Base-by-base conservation (phyloP, 257 asterid genomes). In the Lantana camara region DNA sequence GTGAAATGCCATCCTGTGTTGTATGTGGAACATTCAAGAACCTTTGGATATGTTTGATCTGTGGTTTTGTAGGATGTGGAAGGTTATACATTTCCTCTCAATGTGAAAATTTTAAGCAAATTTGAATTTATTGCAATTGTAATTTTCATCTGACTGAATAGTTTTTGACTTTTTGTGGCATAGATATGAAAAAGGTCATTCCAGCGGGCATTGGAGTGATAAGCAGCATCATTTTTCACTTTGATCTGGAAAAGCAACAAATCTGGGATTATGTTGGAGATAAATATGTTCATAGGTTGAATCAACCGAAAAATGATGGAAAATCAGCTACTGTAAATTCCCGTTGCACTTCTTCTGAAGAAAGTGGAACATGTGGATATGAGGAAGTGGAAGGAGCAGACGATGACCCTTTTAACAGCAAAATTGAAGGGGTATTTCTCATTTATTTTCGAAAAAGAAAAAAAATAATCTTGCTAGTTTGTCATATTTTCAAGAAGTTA, bases 201-300 rank as follows among this genome's bases (percentile, higher is more conserved):
- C 97, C 56, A 88, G 90, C 72, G 87, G 73, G 40, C 99, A 94
- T 60, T 85, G 95, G 96, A 88, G 81, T 48, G 95, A 88, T 70
- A 91, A 80, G 67, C 68, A 80, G 16, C 99, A 94, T 76, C 84
- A 78, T 45, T 94, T 81, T 77, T 94, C 99, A 16, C 86, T 94
- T n/a, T 37, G 95, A 88, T 66, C 70, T 94, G 69, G 96, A 90
- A 82, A 79, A 81, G 32, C 99, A 86, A 63, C 97, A 88, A 75
- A 90, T 94, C 73, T 94, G 99, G 99, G 99, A 94, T 80, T 94
- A 90, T 80, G 95, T 88, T 22, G 96, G 95, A 54, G 96, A 94
- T 69, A 81, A 79, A 76, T 94, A 90, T 74, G 99, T 94, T 58
- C 99, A 94, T 70, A 82, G 99, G 4, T 58, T 94, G 72, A 85